Conservation (phyloP, 805 yeast species). For the Wickerhamiella qilinensis region DNA sequence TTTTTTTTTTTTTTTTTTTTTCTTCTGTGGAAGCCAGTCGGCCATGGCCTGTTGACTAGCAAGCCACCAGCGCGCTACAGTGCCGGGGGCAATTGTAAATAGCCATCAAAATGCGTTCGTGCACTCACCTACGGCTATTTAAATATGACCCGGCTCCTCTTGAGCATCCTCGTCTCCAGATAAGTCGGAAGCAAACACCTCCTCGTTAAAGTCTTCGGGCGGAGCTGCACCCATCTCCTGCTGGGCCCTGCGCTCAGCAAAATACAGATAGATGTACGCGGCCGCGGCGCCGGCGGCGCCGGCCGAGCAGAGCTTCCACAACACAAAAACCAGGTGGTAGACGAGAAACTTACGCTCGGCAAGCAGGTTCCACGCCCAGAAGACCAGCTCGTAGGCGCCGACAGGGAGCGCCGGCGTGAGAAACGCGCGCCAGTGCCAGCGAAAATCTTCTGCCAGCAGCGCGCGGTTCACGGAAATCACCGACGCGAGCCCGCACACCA, state of each 20-base stretch:
- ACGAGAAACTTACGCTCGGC: too few species aligned
- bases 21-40: too few species aligned
- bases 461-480: constrained; percentile 18
- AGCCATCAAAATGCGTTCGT: too few species aligned
- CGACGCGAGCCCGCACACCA: constrained; percentile 13
- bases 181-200: constrained; percentile 12
- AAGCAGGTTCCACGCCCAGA: too few species aligned
- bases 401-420: constrained; percentile 17
- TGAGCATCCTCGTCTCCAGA: constrained; percentile 16
- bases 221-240: too few species aligned
- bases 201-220: constrained; percentile 13
- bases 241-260: constrained; percentile 17
- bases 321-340: constrained; percentile 1
- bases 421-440: constrained; percentile 20
- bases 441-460: constrained; percentile 16
- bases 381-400: constrained; percentile 6
- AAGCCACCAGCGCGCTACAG: too few species aligned
- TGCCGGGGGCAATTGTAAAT: too few species aligned
- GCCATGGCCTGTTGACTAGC: too few species aligned
- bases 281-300: constrained; percentile 17
- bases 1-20: too few species aligned
- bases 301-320: constrained; percentile 10
- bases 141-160: too few species aligned
- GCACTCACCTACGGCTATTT: too few species aligned
- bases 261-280: constrained; percentile 14